Conservation (phyloP, 768 basidiomycete genomes). For the Mycena crocata region DNA sequence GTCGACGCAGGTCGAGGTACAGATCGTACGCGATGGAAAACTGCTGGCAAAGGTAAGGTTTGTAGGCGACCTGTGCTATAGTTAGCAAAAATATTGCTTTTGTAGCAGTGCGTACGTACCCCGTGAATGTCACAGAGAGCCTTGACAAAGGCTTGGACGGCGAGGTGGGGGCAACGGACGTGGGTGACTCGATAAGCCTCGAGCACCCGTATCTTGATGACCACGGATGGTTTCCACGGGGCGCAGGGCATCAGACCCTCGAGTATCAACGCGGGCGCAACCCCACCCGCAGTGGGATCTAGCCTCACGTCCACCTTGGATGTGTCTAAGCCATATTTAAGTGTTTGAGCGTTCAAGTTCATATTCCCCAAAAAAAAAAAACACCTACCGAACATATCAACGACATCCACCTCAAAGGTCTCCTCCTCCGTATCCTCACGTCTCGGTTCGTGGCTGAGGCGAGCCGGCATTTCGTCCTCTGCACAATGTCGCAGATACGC, state of each 20-base stretch:
- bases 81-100: too few relatives aligned
- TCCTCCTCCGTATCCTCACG: not conserved
- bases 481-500: not conserved
- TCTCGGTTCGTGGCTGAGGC: too few relatives aligned
- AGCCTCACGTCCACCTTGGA: not conserved
- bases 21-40: constrained; percentile 34
- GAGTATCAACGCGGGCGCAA: constrained; percentile 1
- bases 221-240: constrained; percentile 14
- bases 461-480: not conserved
- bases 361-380: not conserved
- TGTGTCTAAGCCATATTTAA: not conserved
- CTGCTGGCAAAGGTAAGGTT: constrained; percentile 26
- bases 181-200: constrained; percentile 20
- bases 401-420: not conserved
- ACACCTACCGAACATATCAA: not conserved
- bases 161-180: constrained; percentile 27
- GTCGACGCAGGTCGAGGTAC: constrained; percentile 30
- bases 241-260: constrained; percentile 24
- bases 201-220: constrained; percentile 17
- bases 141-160: constrained; percentile 29
- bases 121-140: constrained; percentile 28
- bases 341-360: too few relatives aligned
- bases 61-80: not conserved
- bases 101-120: not conserved
- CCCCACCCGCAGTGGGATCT: not conserved